Base-by-base conservation (phyloP, 305 asterid species). In the Petunia hybrid region DNA sequence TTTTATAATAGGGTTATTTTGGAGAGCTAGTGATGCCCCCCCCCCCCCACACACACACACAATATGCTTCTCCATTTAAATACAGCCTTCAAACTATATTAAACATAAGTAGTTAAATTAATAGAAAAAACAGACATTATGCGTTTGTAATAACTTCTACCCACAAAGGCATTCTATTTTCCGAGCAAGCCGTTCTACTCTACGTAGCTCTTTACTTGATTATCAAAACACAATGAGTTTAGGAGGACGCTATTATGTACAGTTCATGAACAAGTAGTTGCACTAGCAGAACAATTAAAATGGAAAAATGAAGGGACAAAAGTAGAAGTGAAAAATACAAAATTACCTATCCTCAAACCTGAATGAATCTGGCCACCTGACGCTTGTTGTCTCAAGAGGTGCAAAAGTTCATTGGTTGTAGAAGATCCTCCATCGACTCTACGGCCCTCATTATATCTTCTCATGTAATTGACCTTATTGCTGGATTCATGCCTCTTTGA, bases 361-460 rank as follows among this genome's bases (percentile, higher is more conserved):
- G 85, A 84, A 87, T 76, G 86, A 46, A 80, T 75, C 80, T 84
- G 88, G 81, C 81, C 77, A 70, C 66, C 70, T 80, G 89, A 83
- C 65, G 91, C 91, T 87, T 93, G 95, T 81, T 88, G 95, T 84
- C 97, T 90, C 87, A 93, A 88, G 80, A 91, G 83, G 78, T 87
- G 91, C 77, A 91, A 84, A 86, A 93, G 97, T 85, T 91, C 97
- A 76, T 85, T 81, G 38, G 89, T 88, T 56, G 87, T 78, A 7
- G 92, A 89, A 84, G 85, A 78, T 8, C 83, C 16, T 83, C 76
- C 78, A 82, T 86, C 84, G 63, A 81, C 82, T 81, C 84, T 83
- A 70, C 48, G 73, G 64, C 42, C 86, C 85, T 68, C 87, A 87
- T 85, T 70, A 77, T 69, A 76, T 53, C 82, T 88, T 76, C 89